These are phyloP conservation scores for Amorphotheca resinae DNA, from an alignment of 495 filamentous ascomycete species.

Conservation along the genomic window DNA sequence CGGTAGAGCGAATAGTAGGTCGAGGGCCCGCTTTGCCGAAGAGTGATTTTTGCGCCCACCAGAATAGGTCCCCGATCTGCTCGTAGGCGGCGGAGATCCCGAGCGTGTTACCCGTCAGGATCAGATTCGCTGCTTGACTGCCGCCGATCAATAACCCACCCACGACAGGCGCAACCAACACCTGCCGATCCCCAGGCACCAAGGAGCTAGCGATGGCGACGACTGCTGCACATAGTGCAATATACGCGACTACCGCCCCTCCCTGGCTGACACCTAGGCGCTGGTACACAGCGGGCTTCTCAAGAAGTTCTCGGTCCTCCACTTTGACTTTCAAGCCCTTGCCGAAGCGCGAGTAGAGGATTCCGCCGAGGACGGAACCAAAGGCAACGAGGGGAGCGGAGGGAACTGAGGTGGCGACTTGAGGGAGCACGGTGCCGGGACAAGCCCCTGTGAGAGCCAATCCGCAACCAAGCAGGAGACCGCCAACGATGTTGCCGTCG, in stretches of 20 bases:
- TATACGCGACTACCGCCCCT: not conserved
- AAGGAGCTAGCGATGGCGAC: not conserved
- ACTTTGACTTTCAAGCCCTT: not conserved
- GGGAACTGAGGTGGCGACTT: constrained; percentile 35
- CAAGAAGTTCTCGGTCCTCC: not conserved
- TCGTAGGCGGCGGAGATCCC: constrained; percentile 42
- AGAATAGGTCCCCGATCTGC: constrained; percentile 35
- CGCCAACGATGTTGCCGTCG: constrained; percentile 46
- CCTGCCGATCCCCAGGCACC: not conserved
- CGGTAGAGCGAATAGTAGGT: constrained; percentile 22
- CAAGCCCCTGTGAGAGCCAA: constrained; percentile 45
- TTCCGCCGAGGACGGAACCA: constrained; percentile 32
- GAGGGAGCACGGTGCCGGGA: constrained; percentile 41
- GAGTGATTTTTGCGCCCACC: constrained; percentile 22
- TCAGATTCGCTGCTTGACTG: constrained; percentile 33
- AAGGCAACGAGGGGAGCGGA: constrained; percentile 30
- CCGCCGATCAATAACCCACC: constrained; percentile 39
- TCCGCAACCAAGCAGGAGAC: constrained; percentile 37
- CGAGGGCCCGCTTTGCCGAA: not conserved
- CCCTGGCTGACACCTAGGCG: not conserved
- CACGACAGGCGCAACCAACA: constrained; percentile 22
- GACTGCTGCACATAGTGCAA: not conserved
- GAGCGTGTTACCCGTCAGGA: constrained; percentile 29
- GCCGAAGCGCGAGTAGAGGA: constrained; percentile 17
- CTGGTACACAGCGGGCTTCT: constrained; percentile 1